Evolutionary conservation across 1,284 basidiomycete species (phyloP).

Genomic region (Naganishia sp.): DNA sequence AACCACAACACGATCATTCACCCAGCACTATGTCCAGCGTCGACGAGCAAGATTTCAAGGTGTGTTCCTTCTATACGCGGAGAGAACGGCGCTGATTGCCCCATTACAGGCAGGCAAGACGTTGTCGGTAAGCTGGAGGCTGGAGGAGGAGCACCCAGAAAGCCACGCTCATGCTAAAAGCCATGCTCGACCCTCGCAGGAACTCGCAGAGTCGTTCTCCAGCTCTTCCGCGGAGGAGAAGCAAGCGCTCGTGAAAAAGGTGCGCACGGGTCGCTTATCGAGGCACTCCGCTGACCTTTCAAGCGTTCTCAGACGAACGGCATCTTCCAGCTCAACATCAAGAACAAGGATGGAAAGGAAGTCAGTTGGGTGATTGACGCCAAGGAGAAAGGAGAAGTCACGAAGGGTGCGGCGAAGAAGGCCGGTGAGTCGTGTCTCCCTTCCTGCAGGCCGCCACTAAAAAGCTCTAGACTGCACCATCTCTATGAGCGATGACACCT

Average conservation of each 20-base stretch:
- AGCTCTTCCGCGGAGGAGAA: constrained; percentile 26
- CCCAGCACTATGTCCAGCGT: constrained; percentile 9
- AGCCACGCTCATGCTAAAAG: background rate
- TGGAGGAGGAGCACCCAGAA: background rate
- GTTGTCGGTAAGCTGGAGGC: background rate
- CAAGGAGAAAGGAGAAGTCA: constrained; percentile 82
- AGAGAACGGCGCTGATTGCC: background rate
- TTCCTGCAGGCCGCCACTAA: background rate
- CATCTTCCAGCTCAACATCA: constrained; percentile 84
- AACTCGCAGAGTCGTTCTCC: constrained; percentile 14
- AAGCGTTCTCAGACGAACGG: constrained; percentile 71
- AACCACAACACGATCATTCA: background rate
- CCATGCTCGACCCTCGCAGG: background rate
- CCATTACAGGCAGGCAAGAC: constrained; percentile 7
- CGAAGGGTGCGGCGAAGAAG: constrained; percentile 71
- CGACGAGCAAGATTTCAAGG: constrained; percentile 20
- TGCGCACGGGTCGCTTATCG: background rate
- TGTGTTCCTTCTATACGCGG: background rate
- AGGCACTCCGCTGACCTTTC: background rate
- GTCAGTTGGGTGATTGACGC: constrained; percentile 85
- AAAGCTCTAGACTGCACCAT: constrained; percentile 58
- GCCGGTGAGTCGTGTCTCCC: constrained; percentile 44
- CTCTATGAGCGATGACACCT: constrained; percentile 46
- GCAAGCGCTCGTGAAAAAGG: constrained; percentile 30
- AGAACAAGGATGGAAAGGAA: constrained; percentile 66